Evolutionary conservation across 1,284 basidiomycete species (phyloP).

Genomic region (Trametes pubescens): DNA sequence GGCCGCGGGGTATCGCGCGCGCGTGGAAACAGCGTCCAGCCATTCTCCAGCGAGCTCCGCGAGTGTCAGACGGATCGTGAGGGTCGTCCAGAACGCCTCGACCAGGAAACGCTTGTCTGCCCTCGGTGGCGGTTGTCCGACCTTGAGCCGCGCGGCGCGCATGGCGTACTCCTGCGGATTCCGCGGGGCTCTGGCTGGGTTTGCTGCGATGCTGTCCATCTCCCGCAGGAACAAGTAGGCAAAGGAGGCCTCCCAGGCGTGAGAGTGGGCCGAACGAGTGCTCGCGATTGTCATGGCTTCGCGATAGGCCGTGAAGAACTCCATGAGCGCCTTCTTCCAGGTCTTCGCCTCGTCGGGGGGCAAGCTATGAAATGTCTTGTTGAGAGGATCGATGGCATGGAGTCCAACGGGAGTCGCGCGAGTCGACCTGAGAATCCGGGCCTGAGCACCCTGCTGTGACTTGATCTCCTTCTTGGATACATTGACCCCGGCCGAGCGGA

Average conservation of each 20-base stretch:
- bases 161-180: conserved; percentile 55
- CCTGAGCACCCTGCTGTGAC: conserved; percentile 12
- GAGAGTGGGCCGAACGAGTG: conserved; percentile 56
- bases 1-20: conserved; percentile 30
- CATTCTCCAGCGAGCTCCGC: conserved; percentile 45
- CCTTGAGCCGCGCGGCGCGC: conserved; percentile 52
- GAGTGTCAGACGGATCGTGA: conserved; percentile 54
- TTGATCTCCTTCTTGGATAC: conserved; percentile 30
- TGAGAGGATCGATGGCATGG: conserved; percentile 31
- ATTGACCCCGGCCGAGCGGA: conserved; percentile 7
- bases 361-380: conserved; percentile 41
- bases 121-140: conserved; percentile 61
- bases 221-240: conserved; percentile 57
- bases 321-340: conserved; percentile 48
- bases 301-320: conserved; percentile 48
- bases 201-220: conserved; percentile 45
- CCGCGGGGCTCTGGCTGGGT: conserved; percentile 48
- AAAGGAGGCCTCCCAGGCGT: conserved; percentile 63
- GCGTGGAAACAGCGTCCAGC: conserved; percentile 29
- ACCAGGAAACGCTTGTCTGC: conserved; percentile 63
- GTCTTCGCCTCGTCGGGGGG: conserved; percentile 40
- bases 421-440: conserved; percentile 25
- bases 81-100: conserved; percentile 58
- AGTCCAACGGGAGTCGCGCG: conserved; percentile 31
- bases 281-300: conserved; percentile 47